Base-by-base conservation (phyloP, 768 basidiomycete genomes). In the Cystofilobasidium ferigula region DNA sequence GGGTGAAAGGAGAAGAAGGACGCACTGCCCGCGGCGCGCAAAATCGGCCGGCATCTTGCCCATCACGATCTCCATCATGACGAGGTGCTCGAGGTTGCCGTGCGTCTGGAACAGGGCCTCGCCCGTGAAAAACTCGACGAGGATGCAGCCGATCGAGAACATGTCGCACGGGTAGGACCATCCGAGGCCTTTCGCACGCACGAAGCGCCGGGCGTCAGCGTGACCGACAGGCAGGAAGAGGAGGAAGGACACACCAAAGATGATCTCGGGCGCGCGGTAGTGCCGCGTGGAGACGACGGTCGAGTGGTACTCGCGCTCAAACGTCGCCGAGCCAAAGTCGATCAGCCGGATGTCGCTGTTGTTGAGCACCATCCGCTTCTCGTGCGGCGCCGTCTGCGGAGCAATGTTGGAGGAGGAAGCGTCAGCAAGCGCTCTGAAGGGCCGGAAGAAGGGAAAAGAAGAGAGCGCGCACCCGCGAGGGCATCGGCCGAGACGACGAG, bases 1-100 rank as follows among this genome's bases (percentile, higher is more conserved):
- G 8, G 34, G 28, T 56, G 40, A 56, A 38, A 28, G 22, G 42
- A 56, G 28, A 12, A 28, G 24, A 38, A 30, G 32, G 20, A 71
- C 74, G 62, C 57, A 75, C 75, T 66, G 58, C 40, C 73, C 77
- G 61, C 71, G 69, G 28, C 74, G 71, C n/a, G 72, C 63, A 61
- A 94, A 90, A 7, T 86, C 84, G 59, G 87, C 85, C 0, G 93
- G 89, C 86, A 98, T 93, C 79, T 88, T 89, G 66, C 94, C 94
- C 88, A 98, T 97, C 43, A 98, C 95, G 75, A 88, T 86, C 75
- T 98, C 93, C 95, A 99, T 99, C 95, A 99, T 99, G 45, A 94
- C 95, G 18, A 99, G 84, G 77, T 99, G 95, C 76, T 99, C 95
- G 12, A 98, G 82, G 75, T 99, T 98, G 77, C 98, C 94, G 73